phyloP scores from a whole-genome alignment of 176 grass and related monocot genomes.

The Chloris gayana region DNA sequence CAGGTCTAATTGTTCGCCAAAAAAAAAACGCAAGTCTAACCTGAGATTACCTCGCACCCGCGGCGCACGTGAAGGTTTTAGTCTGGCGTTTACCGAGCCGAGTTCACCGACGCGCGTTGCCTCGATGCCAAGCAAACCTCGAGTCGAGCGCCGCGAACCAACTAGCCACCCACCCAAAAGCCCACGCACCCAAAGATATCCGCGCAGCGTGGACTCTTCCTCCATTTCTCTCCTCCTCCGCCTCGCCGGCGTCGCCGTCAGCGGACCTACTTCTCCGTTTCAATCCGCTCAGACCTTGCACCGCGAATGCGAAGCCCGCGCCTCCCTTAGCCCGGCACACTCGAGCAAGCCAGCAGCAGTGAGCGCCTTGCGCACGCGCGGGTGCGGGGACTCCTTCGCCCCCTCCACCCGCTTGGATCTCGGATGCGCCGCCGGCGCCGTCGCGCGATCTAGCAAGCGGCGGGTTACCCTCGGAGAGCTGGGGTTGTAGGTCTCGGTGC shows the following conservation, averaged over 20 bases:
- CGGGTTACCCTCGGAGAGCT: not conserved
- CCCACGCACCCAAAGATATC: slow-evolving; percentile 32
- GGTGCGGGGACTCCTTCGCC: not conserved
- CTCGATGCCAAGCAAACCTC: slow-evolving; percentile 38
- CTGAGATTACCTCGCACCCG: not conserved
- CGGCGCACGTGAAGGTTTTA: not conserved
- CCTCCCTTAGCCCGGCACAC: not conserved
- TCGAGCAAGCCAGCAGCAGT: not conserved
- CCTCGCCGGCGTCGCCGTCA: slow-evolving; percentile 36
- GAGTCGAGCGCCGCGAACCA: slow-evolving; percentile 5
- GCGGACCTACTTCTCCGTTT: not conserved
- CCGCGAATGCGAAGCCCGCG: slow-evolving; percentile 37
- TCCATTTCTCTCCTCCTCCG: slow-evolving; percentile 2
- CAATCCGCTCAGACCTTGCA: not conserved
- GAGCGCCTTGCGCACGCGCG: not conserved
- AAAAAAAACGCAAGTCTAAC: no score
- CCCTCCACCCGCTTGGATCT: slow-evolving; percentile 44
- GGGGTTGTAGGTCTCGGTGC: not conserved
- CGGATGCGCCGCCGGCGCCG: slow-evolving; percentile 44
- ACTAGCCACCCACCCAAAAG: slow-evolving; percentile 20
- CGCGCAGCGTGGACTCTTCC: slow-evolving; percentile 43
- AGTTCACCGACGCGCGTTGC: slow-evolving; percentile 20
- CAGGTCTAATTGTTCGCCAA: no score
- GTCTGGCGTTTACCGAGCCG: no score
- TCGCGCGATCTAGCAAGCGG: slow-evolving; percentile 40